Conservation (phyloP, 768 basidiomycete species). For the Lentinula detonsa region DNA sequence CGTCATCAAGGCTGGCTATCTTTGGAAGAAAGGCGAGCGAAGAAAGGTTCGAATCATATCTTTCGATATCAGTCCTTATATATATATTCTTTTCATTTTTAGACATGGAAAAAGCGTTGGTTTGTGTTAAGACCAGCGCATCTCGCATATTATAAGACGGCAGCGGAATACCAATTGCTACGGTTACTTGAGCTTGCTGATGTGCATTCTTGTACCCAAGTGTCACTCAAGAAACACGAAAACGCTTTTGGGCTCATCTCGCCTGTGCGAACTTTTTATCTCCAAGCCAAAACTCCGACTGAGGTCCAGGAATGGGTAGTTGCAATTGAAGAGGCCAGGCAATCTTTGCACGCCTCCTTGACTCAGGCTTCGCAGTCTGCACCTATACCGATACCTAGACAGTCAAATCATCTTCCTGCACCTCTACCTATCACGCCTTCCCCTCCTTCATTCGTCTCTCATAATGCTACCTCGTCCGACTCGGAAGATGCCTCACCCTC, state of each 20-base stretch:
- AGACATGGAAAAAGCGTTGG: conserved; percentile 99
- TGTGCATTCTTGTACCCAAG: conserved; percentile 84
- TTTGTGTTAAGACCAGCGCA: conserved; percentile 91
- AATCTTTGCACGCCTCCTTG: conserved; percentile 55
- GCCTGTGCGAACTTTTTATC: conserved; percentile 83
- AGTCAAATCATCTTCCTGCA: conserved; percentile 18
- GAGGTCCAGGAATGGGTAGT: conserved; percentile 82
- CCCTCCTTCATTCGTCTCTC: conserved; percentile 36
- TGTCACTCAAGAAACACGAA: conserved; percentile 82
- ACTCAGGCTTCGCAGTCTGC: conserved; percentile 45
- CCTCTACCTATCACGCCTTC: conserved; percentile 36
- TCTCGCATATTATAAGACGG: conserved; percentile 94
- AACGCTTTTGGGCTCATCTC: conserved; percentile 93
- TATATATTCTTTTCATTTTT: conserved; percentile 8
- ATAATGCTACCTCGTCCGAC: conserved; percentile 68
- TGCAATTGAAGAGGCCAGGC: conserved; percentile 73
- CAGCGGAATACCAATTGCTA: conserved; percentile 89
- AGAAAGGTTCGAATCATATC: conserved; percentile 65
- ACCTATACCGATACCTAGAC: conserved; percentile 48
- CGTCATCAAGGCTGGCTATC: conserved; percentile 86
- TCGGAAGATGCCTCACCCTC: conserved; percentile 65
- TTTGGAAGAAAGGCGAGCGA: conserved; percentile 97
- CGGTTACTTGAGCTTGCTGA: conserved; percentile 82
- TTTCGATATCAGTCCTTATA: neutral
- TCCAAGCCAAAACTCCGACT: conserved; percentile 66